Percentiles rank a stretch among this genome's conserved stretches.
Conservation (phyloP, 2,329 filamentous ascomycete species). For the Beauveria sp. region DNA sequence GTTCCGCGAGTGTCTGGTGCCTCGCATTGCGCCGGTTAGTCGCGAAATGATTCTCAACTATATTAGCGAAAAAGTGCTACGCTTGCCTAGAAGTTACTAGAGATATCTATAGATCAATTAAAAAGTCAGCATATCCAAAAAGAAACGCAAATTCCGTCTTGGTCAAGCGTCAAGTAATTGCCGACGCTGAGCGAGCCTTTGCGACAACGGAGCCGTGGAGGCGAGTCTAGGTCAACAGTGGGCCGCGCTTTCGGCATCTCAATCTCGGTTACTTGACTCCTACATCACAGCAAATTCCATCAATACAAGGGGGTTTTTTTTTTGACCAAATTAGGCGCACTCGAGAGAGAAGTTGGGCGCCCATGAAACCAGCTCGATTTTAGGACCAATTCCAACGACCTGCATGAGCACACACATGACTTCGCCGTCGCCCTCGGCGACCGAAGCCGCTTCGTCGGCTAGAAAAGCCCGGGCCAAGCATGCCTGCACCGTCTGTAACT, state of each 20-base stretch:
- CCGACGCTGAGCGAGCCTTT: not conserved
- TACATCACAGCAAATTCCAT: not conserved
- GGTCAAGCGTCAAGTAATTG: not conserved
- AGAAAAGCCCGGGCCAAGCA: constrained; percentile 27
- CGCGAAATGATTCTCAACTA: constrained; percentile 73
- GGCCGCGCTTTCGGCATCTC: constrained; percentile 7
- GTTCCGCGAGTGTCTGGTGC: constrained; percentile 57
- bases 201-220: not conserved
- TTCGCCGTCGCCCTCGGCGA: constrained; percentile 10
- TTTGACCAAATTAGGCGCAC: not conserved
- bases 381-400: not conserved
- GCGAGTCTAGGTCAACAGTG: not conserved
- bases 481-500: constrained; percentile 28
- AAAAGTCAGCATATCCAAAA: not conserved
- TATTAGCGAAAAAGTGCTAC: constrained; percentile 60
- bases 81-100: constrained; percentile 60
- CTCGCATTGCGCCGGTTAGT: constrained; percentile 56
- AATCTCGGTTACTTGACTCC: constrained; percentile 10
- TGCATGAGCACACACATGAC: constrained; percentile 4
- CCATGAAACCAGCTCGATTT: not conserved
- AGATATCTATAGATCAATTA: not conserved
- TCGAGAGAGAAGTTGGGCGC: not conserved
- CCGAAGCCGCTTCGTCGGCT: constrained; percentile 20
- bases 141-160: not conserved
- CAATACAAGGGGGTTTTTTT: not conserved